phyloP scores from a whole-genome alignment of 306 rosid species.

The Prosopis cineraria region DNA sequence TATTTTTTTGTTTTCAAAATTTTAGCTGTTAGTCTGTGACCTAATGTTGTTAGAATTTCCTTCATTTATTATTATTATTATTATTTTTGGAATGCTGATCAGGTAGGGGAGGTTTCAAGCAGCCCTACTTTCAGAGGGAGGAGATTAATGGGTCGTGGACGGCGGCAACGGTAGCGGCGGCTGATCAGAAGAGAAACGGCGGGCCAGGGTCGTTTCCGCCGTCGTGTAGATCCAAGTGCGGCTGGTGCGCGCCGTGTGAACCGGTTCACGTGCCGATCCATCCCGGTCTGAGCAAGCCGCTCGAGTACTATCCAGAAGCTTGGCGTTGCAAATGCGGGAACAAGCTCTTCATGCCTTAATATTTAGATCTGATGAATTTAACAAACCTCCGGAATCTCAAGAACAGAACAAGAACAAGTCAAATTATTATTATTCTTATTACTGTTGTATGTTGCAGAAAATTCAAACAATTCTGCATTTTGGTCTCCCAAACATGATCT shows the following conservation, averaged over 20 bases:
- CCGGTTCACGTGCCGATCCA: slow-evolving; percentile 88
- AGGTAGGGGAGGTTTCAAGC: slow-evolving; percentile 37
- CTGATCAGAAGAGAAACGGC: slow-evolving; percentile 42
- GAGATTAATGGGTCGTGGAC: slow-evolving; percentile 25
- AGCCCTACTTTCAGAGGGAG: background rate
- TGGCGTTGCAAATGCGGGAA: slow-evolving; percentile 95
- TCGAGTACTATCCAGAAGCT: slow-evolving; percentile 97
- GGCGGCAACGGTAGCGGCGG: background rate
- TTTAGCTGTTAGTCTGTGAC: background rate
- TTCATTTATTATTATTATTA: too few species aligned
- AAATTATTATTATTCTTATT: background rate
- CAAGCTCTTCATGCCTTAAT: slow-evolving; percentile 85
- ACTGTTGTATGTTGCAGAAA: slow-evolving; percentile 19
- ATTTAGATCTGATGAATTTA: too few species aligned
- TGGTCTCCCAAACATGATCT: background rate
- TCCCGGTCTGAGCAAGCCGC: slow-evolving; percentile 70
- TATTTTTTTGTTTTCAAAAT: background rate
- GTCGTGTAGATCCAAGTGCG: slow-evolving; percentile 80
- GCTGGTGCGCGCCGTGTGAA: slow-evolving; percentile 73
- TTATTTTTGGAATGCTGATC: background rate
- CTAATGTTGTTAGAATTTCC: too few species aligned
- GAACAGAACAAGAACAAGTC: background rate
- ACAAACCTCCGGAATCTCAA: too few species aligned
- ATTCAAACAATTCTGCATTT: slow-evolving; percentile 31
- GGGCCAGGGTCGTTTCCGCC: slow-evolving; percentile 91